phyloP scores from a whole-genome alignment of 768 basidiomycete genomes.

The Boletellus ananas region DNA sequence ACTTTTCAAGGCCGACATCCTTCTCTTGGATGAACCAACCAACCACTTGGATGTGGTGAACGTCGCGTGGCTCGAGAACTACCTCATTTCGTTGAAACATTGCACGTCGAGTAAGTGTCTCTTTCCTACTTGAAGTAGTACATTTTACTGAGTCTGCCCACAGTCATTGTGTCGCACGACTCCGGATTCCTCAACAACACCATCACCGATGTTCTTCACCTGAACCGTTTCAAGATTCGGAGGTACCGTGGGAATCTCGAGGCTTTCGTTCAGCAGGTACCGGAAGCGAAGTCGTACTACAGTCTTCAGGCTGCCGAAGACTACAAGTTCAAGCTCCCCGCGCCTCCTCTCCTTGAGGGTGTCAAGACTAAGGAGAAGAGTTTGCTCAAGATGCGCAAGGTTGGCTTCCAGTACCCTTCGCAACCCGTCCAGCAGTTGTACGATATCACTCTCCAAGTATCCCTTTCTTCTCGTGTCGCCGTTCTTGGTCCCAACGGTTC shows the following conservation, averaged over 20 bases:
- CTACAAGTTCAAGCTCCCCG: conserved; percentile 98
- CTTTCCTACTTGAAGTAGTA: not conserved
- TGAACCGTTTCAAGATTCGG: conserved; percentile 97
- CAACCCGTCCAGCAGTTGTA: conserved; percentile 84
- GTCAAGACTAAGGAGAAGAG: conserved; percentile 99
- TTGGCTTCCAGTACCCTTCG: conserved; percentile 94
- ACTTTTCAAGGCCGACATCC: conserved; percentile 97
- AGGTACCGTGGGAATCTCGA: conserved; percentile 95
- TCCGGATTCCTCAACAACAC: conserved; percentile 97
- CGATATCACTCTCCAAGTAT: conserved; percentile 96
- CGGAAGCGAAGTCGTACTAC: conserved; percentile 98
- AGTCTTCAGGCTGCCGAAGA: conserved; percentile 93
- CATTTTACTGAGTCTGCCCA: conserved; percentile 2
- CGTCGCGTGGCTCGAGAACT: conserved; percentile 95
- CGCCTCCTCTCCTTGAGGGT: conserved; percentile 96
- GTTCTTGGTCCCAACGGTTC: conserved; percentile 99
- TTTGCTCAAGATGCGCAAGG: conserved; percentile 95
- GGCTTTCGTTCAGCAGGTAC: conserved; percentile 89
- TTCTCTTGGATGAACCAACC: conserved; percentile 94
- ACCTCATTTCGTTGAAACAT: conserved; percentile 78
- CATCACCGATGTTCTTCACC: conserved; percentile 94
- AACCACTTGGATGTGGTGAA: conserved; percentile 97
- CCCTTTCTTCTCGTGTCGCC: conserved; percentile 96
- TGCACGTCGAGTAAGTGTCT: conserved; percentile 82
- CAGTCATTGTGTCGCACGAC: conserved; percentile 97